Conservation (phyloP, 202 grass and related monocot genomes). For the Saccharum hybrid region DNA sequence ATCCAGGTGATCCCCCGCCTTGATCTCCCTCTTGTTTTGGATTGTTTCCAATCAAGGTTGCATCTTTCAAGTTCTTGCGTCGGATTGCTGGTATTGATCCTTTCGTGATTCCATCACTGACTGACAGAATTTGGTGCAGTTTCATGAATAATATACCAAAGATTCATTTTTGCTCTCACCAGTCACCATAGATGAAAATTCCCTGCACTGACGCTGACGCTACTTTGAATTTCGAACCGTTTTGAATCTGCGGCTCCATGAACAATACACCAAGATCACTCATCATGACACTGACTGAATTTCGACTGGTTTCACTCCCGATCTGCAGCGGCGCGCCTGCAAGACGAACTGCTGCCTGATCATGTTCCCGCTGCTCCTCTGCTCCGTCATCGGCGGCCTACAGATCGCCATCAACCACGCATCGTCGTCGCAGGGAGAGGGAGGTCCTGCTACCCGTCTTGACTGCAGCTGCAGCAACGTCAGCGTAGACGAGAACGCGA, state of each 20-base stretch:
- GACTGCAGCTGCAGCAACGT: slow-evolving; percentile 46
- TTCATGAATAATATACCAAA: neutral
- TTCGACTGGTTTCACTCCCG: neutral
- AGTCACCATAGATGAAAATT: neutral
- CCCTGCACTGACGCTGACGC: neutral
- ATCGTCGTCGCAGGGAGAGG: neutral
- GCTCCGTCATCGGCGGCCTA: slow-evolving; percentile 37
- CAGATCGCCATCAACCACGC: slow-evolving; percentile 25
- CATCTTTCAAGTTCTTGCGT: neutral
- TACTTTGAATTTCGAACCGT: neutral
- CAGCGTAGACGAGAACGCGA: neutral
- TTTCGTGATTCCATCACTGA: neutral
- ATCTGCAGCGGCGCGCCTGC: slow-evolving; percentile 49
- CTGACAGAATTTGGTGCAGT: neutral
- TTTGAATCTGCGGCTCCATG: neutral
- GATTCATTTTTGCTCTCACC: neutral
- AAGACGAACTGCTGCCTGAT: slow-evolving; percentile 65
- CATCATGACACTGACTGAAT: neutral
- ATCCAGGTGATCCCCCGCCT: slow-evolving; percentile 48
- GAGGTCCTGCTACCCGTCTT: neutral
- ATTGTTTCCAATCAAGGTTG: neutral
- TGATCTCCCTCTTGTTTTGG: neutral
- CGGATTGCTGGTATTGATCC: neutral
- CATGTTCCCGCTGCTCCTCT: slow-evolving; percentile 57
- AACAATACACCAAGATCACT: neutral